phyloP scores from a whole-genome alignment of 2,329 filamentous ascomycete species.

The Cladophialophora chaetospira region DNA sequence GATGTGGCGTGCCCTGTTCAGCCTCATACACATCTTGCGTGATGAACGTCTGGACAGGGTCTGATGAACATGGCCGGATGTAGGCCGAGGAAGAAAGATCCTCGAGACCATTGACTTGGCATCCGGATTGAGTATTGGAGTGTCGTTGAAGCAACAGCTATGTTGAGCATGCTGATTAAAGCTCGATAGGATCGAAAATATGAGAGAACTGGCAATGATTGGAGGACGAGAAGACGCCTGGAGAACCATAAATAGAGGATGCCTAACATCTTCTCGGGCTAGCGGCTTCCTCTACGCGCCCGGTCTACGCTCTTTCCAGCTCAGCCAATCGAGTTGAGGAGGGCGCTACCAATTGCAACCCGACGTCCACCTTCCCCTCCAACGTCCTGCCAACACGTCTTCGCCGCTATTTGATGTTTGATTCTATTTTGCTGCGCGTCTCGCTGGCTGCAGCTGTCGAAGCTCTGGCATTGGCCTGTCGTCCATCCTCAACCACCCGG shows the following conservation, averaged over 20 bases:
- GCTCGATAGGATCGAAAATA: background rate
- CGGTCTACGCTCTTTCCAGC: background rate
- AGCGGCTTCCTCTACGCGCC: background rate
- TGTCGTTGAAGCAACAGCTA: background rate
- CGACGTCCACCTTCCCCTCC: slow-evolving; percentile 8
- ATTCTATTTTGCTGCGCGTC: slow-evolving; percentile 24
- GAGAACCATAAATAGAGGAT: background rate
- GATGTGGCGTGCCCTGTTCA: background rate
- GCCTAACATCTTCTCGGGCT: background rate
- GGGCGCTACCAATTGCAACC: slow-evolving; percentile 23
- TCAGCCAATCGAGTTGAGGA: slow-evolving; percentile 11
- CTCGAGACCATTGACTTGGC: slow-evolving; percentile 3
- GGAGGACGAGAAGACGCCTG: background rate
- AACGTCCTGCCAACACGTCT: slow-evolving; percentile 22
- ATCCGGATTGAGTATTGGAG: background rate
- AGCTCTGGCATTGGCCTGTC: slow-evolving; percentile 18
- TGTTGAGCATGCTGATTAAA: background rate
- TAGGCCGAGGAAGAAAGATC: background rate
- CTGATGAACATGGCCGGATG: background rate
- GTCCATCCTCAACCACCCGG: background rate
- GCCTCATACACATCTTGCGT: slow-evolving; percentile 10
- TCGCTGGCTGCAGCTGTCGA: slow-evolving; percentile 17
- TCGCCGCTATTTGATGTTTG: slow-evolving; percentile 23
- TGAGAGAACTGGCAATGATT: background rate
- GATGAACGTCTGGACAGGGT: background rate